Evolutionary conservation across 2,329 filamentous ascomycete genomes (phyloP).

Genomic region (Calonectria naviculata): DNA sequence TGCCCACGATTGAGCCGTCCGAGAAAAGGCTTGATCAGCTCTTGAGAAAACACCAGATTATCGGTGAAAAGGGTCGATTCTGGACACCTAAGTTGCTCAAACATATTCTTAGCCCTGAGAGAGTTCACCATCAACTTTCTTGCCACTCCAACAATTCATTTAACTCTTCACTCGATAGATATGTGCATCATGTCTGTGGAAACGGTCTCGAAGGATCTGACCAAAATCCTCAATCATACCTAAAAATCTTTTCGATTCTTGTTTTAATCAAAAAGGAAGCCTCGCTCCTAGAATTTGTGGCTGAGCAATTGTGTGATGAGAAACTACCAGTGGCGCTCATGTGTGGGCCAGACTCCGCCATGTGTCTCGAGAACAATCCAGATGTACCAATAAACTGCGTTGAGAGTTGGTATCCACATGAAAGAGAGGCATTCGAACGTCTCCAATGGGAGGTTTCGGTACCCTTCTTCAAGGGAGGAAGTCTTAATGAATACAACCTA

Average conservation of each 20-base stretch:
- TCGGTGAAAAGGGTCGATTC: too few relatives aligned
- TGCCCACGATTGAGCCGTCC: too few relatives aligned
- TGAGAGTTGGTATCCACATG: not conserved
- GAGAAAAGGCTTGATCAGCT: too few relatives aligned
- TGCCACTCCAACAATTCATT: too few relatives aligned
- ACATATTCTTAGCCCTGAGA: too few relatives aligned
- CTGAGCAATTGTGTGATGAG: not conserved
- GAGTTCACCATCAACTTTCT: too few relatives aligned
- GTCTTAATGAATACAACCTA: not conserved
- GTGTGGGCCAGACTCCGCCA: not conserved
- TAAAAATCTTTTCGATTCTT: not conserved
- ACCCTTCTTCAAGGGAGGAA: not conserved
- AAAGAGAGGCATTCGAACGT: not conserved
- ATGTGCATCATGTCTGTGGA: too few relatives aligned
- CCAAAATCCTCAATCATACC: too few relatives aligned
- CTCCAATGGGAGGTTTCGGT: not conserved
- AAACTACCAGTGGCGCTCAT: not conserved
- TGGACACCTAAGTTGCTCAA: too few relatives aligned
- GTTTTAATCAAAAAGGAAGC: not conserved
- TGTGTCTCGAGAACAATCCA: not conserved
- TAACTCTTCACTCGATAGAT: too few relatives aligned
- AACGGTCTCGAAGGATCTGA: too few relatives aligned
- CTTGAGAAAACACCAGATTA: too few relatives aligned
- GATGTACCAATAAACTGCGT: not conserved
- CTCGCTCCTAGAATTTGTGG: not conserved